phyloP scores from a whole-genome alignment of 2,329 filamentous ascomycete genomes.

The Meredithiella fracta region DNA sequence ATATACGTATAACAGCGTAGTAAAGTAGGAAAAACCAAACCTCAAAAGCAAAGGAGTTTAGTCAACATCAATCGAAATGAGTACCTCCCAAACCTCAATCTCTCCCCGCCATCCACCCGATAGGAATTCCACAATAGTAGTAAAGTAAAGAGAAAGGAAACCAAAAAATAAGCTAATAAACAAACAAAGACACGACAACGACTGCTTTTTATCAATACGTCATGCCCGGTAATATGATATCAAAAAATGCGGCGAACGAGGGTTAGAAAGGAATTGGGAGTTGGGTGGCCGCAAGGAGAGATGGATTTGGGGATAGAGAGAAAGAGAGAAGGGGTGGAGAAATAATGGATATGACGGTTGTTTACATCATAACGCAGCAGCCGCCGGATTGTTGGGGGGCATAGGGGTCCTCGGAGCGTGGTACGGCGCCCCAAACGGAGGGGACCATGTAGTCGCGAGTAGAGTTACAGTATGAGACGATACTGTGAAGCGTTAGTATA shows the following conservation, averaged over 20 bases:
- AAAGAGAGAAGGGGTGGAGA: background rate
- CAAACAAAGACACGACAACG: slow-evolving; percentile 16
- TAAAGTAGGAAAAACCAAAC: background rate
- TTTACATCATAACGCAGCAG: slow-evolving; percentile 90
- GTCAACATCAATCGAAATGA: no score
- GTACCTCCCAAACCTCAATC: no score
- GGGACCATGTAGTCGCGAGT: slow-evolving; percentile 99
- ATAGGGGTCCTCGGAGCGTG: slow-evolving; percentile 95
- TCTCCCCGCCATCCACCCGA: no score
- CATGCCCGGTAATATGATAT: background rate
- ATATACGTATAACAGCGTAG: background rate
- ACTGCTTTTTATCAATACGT: slow-evolving; percentile 13
- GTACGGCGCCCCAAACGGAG: slow-evolving; percentile 86
- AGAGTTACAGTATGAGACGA: slow-evolving; percentile 95
- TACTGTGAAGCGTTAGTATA: slow-evolving; percentile 36
- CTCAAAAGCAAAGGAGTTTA: slow-evolving; percentile 5
- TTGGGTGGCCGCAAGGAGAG: no score
- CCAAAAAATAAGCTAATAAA: slow-evolving; percentile 4
- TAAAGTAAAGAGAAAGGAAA: background rate
- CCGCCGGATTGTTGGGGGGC: slow-evolving; percentile 82
- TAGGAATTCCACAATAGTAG: no score
- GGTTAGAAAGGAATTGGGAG: no score
- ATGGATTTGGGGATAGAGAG: background rate
- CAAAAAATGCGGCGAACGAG: no score
- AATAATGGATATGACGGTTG: background rate